These are phyloP conservation scores for Gynostemma pentaphyllum DNA, from an alignment of 306 rosid species.

Conservation along the genomic window DNA sequence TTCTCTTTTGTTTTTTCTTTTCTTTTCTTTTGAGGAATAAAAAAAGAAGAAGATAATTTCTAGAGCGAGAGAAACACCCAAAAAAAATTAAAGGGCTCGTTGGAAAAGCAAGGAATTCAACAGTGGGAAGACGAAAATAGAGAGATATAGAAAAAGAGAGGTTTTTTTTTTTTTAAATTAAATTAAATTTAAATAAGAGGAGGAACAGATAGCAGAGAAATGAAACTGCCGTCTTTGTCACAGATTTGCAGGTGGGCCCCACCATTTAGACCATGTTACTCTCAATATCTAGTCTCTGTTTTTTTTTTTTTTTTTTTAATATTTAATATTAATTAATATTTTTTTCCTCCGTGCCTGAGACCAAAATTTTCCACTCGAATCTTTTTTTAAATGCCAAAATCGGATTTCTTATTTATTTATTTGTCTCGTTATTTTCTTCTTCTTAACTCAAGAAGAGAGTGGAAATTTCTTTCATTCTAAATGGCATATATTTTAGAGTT, in stretches of 20 bases:
- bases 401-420: too few relatives aligned
- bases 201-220: conserved; percentile 6
- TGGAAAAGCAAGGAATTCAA: not conserved
- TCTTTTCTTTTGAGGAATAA: not conserved
- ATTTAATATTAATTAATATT: too few relatives aligned
- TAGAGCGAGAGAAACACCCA: not conserved
- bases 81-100: not conserved
- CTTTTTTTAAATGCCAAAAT: too few relatives aligned
- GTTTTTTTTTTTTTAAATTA: not conserved
- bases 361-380: too few relatives aligned
- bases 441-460: too few relatives aligned
- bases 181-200: not conserved
- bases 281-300: not conserved
- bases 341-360: too few relatives aligned
- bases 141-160: not conserved
- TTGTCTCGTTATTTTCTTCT: too few relatives aligned
- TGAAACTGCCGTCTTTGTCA: conserved; percentile 19
- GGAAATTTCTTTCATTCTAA: too few relatives aligned
- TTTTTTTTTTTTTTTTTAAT: not conserved
- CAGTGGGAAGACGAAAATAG: not conserved
- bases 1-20: not conserved
- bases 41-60: not conserved
- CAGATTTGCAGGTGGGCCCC: conserved; percentile 16
- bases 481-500: too few relatives aligned
- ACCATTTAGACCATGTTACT: conserved; percentile 3